Evolutionary conservation across 2,329 filamentous ascomycete genomes (phyloP).

Genomic region (Diplocarpon mali): DNA sequence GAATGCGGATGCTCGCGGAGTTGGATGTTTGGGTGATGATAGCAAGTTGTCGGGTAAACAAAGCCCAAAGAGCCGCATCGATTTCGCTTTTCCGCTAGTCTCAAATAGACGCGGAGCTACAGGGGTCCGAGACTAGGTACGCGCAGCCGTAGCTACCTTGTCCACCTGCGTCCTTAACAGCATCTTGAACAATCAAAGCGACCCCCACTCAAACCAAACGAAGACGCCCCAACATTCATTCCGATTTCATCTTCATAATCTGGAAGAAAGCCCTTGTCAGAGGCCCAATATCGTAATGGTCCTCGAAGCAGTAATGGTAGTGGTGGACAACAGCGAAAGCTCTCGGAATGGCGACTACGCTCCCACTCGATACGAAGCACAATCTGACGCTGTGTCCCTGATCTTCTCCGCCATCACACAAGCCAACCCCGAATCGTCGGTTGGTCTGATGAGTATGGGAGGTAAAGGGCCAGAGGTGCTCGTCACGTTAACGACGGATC

Average conservation of each 20-base stretch:
- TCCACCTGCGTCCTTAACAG: slow-evolving; percentile 9
- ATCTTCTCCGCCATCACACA: slow-evolving; percentile 94
- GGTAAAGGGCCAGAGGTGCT: slow-evolving; percentile 95
- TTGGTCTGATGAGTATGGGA: slow-evolving; percentile 98
- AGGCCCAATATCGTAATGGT: slow-evolving; percentile 58
- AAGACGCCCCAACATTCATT: neutral
- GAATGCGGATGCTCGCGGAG: neutral
- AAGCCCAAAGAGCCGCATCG: slow-evolving; percentile 23
- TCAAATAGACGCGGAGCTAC: slow-evolving; percentile 13
- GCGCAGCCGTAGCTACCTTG: slow-evolving; percentile 23
- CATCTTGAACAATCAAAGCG: slow-evolving; percentile 2
- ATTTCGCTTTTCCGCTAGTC: slow-evolving; percentile 8
- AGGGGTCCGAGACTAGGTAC: slow-evolving; percentile 19
- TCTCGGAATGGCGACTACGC: slow-evolving; percentile 91
- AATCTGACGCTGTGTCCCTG: slow-evolving; percentile 88
- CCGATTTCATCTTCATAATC: neutral
- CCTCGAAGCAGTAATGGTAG: slow-evolving; percentile 98
- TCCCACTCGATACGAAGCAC: slow-evolving; percentile 90
- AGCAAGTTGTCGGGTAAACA: slow-evolving; percentile 30
- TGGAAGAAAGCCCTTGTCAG: slow-evolving; percentile 7
- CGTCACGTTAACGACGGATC: slow-evolving; percentile 90
- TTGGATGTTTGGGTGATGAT: slow-evolving; percentile 2
- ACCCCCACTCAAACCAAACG: neutral
- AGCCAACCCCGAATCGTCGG: slow-evolving; percentile 91
- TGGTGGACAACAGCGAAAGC: slow-evolving; percentile 98